Base-by-base conservation (phyloP, 345 rosid species). In the Lumnitzera littorea region DNA sequence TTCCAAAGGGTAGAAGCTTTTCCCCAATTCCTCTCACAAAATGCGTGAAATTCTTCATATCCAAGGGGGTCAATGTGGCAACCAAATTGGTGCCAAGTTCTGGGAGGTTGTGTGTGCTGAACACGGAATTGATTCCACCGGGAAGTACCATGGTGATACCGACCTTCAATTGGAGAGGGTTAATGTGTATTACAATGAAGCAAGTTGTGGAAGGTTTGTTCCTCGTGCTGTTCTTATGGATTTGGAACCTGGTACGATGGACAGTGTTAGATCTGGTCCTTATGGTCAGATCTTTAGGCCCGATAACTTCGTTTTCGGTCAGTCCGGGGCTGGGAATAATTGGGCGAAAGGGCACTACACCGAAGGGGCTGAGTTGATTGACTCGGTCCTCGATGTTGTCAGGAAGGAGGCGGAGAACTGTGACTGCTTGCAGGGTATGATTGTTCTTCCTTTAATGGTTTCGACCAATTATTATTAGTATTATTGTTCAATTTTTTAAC, bases 31-130 rank as follows among this genome's bases (percentile, higher is more conserved):
- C 46, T 52, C 47, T 51, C 36, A 17, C 53, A 77, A 72, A 56
- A 82, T 83, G 88, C 80, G 85, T 66, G 88, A 83, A 68, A 83
- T 83, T 65, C 88, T 83, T 64, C 88, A 83, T 65, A 75, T 83
- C 24, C 88, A 83, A 31, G 88, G 83, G 12, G 85, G 88, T 31
- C 88, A 83, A 62, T 83, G 88, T 60, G 88, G 85, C 67, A 83
- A 83, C 76, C 88, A 82, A 65, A 82, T 82, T 77, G 82, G 87
- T 41, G 79, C 87, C 66, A 82, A 82, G 84, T 82, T 82, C 65
- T 82, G 86, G 86, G 86, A 82, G 48, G 86, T 79, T 24, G 74
- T 82, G 11, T 70, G 78, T 36, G 75, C 68, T 17, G 87, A 82
- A 75, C 87, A 82, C 23, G 87, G 88, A 5, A 78, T 80, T 15